These are phyloP conservation scores for Penicillium lividum DNA, from an alignment of 495 filamentous ascomycete genomes.

Conservation along the genomic window DNA sequence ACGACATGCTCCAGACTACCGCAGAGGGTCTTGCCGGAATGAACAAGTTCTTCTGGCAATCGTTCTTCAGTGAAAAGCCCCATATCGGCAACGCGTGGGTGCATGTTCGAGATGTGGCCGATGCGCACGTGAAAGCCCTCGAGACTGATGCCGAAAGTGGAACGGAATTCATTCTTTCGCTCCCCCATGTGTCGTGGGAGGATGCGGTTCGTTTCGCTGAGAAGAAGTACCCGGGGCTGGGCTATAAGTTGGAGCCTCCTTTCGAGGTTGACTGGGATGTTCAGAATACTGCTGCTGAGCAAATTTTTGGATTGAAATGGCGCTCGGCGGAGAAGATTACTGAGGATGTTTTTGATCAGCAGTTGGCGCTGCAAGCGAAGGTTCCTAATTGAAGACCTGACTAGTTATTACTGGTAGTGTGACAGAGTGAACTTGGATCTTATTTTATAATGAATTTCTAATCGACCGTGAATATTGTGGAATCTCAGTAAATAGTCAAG, in stretches of 20 bases:
- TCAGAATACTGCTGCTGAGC: slow-evolving; percentile 53
- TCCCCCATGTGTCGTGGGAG: slow-evolving; percentile 22
- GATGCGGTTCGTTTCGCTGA: slow-evolving; percentile 27
- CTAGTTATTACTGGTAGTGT: too few species aligned
- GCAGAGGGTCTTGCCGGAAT: slow-evolving; percentile 12
- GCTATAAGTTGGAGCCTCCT: slow-evolving; percentile 20
- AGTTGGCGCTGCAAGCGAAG: slow-evolving; percentile 28
- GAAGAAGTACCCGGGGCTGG: slow-evolving; percentile 29
- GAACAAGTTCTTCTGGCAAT: slow-evolving; percentile 15
- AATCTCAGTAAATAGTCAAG: neutral
- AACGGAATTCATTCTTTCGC: slow-evolving; percentile 23
- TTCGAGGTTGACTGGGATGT: slow-evolving; percentile 43
- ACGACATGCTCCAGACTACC: slow-evolving; percentile 16
- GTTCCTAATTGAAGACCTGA: too few species aligned
- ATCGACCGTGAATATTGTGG: neutral
- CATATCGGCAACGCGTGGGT: slow-evolving; percentile 13
- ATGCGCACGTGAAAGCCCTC: slow-evolving; percentile 22
- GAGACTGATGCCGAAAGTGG: slow-evolving; percentile 11
- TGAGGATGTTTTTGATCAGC: slow-evolving; percentile 35
- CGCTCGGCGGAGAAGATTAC: slow-evolving; percentile 26
- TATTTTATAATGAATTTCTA: neutral
- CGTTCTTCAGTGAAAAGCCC: slow-evolving; percentile 8
- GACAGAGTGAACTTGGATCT: too few species aligned
- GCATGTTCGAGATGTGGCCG: slow-evolving; percentile 22
- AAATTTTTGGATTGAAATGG: slow-evolving; percentile 32